Percentiles rank a stretch among this genome's conserved stretches.
These are phyloP conservation scores for Alternaria sp. DNA, from an alignment of 2,329 filamentous ascomycete species.

Conservation along the genomic window DNA sequence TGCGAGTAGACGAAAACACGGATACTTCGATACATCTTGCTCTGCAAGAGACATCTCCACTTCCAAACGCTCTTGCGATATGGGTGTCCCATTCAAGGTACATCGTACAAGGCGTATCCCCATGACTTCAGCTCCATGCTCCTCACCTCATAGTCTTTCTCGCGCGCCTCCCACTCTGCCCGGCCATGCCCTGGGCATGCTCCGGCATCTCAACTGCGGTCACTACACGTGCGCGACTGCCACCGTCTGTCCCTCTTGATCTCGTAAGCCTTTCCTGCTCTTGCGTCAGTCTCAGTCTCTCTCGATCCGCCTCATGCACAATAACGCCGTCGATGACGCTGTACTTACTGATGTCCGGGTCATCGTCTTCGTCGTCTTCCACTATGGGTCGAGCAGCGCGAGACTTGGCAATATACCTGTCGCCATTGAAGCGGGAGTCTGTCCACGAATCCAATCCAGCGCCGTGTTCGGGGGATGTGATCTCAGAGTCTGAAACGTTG, in stretches of 20 bases:
- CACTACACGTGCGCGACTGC: background rate
- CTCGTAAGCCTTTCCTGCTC: slow-evolving; percentile 1
- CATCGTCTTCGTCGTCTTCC: background rate
- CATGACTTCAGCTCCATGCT: background rate
- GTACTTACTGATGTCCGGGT: slow-evolving; percentile 19
- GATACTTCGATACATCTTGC: background rate
- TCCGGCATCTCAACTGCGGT: background rate
- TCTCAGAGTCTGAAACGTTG: background rate
- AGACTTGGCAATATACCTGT: slow-evolving; percentile 3
- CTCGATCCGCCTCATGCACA: background rate
- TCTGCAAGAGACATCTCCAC: background rate
- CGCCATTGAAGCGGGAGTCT: slow-evolving; percentile 1
- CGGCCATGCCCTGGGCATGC: background rate
- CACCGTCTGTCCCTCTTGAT: slow-evolving; percentile 3
- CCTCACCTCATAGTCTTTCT: background rate
- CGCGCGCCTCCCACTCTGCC: background rate
- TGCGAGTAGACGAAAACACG: background rate
- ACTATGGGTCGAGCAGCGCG: background rate
- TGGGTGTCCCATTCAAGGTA: background rate
- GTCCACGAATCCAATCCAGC: slow-evolving; percentile 3
- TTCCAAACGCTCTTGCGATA: background rate
- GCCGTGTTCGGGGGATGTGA: background rate
- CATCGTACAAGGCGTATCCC: background rate
- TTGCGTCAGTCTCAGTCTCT: slow-evolving; percentile 1
- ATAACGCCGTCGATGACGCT: slow-evolving; percentile 8